Evolutionary conservation across 495 filamentous ascomycete species (phyloP).

Genomic region (Cudoniella acicularis): DNA sequence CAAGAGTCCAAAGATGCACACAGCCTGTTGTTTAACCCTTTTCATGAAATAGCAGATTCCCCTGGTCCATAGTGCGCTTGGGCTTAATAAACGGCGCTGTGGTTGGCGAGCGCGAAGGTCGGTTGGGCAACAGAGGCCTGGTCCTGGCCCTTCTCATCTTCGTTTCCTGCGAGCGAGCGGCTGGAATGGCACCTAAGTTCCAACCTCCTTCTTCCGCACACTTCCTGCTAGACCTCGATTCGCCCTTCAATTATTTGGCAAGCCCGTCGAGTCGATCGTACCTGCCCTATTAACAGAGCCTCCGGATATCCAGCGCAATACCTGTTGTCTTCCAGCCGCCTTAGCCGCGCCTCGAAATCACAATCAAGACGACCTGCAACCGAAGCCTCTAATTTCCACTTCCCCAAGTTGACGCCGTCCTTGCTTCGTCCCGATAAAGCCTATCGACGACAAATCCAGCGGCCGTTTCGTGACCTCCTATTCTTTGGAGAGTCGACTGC

Average conservation of each 20-base stretch:
- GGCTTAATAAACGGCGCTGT: not conserved
- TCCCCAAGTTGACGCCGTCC: slow-evolving; percentile 15
- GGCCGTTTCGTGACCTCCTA: not conserved
- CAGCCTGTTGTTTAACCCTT: no score
- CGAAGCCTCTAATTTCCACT: slow-evolving; percentile 10
- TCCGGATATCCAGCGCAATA: not conserved
- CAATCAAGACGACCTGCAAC: no score
- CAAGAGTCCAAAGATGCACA: no score
- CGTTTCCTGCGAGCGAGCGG: not conserved
- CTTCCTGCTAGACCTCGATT: not conserved
- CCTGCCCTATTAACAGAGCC: no score
- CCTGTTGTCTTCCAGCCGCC: not conserved
- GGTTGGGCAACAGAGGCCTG: not conserved
- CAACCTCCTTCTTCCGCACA: not conserved
- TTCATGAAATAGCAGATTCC: no score
- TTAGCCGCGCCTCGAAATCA: not conserved
- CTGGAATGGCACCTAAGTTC: not conserved
- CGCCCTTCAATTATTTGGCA: not conserved
- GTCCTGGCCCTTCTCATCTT: not conserved
- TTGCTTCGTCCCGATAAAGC: slow-evolving; percentile 9
- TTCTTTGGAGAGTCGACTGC: not conserved
- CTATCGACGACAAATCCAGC: slow-evolving; percentile 3
- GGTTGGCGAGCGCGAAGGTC: no score
- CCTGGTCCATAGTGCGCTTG: not conserved
- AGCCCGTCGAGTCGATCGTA: not conserved